Percentiles rank a stretch among this genome's conserved stretches.
Conservation (phyloP, 345 rosid genomes). For the Eucalyptus tenuipes region DNA sequence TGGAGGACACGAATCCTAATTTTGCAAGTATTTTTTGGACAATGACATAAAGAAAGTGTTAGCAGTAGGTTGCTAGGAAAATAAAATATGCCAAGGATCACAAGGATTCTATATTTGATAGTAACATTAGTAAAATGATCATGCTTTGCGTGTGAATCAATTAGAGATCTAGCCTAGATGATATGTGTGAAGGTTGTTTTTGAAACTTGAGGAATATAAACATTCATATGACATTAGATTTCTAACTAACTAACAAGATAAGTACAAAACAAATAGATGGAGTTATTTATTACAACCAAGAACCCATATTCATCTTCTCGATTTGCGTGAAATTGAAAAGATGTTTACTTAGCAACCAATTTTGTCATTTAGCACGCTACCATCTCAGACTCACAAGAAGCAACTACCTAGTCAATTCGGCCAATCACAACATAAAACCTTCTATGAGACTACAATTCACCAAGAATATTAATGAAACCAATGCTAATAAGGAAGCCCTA, state of each 20-base stretch:
- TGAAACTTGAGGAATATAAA: not conserved
- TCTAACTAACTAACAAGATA: not conserved
- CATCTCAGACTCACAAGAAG: not conserved
- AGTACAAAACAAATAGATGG: not conserved
- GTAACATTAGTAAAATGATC: not conserved
- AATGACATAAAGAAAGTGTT: not conserved
- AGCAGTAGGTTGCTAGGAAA: not conserved
- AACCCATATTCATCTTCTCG: not conserved
- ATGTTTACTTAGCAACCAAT: not conserved
- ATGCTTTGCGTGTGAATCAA: not conserved
- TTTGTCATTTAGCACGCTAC: not conserved
- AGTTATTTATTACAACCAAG: not conserved
- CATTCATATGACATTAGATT: not conserved
- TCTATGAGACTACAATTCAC: not conserved
- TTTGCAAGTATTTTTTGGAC: conserved; percentile 14
- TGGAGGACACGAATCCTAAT: conserved; percentile 23
- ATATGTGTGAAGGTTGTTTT: not conserved
- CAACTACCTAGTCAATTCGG: not conserved
- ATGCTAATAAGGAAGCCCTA: not conserved
- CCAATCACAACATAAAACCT: not conserved
- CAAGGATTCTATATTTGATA: not conserved
- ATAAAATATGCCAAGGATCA: not conserved
- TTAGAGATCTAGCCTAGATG: not conserved
- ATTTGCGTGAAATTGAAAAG: not conserved
- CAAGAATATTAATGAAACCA: not conserved